Evolutionary conservation across 2,329 filamentous ascomycete species (phyloP).

Genomic region (Pyricularia sp.): DNA sequence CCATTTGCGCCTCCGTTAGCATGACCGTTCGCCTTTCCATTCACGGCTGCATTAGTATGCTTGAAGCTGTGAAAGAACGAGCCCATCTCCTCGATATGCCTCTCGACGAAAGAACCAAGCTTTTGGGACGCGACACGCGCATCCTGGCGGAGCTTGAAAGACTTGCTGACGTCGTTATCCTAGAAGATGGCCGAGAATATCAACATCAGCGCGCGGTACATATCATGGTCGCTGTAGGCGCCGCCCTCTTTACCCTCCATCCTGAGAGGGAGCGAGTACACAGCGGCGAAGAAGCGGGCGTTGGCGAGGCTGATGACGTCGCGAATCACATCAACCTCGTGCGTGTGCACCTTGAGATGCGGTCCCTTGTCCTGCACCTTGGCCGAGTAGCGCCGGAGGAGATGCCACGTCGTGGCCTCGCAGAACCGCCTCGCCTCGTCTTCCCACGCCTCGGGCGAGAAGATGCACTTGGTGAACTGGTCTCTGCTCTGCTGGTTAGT

Average conservation of each 20-base stretch:
- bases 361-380: neutral
- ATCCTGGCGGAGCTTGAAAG: neutral
- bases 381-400: neutral
- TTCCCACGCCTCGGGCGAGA: neutral
- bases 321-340: slow-evolving; percentile 28
- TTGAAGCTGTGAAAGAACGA: neutral
- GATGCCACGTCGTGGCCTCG: neutral
- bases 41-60: neutral
- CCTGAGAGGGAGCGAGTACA: slow-evolving; percentile 46
- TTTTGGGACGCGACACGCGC: neutral
- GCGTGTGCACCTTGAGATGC: slow-evolving; percentile 11
- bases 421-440: slow-evolving; percentile 1
- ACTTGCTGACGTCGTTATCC: neutral
- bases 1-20: neutral
- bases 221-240: slow-evolving; percentile 18
- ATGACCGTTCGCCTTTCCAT: neutral
- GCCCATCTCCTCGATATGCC: neutral
- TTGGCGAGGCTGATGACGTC: slow-evolving; percentile 48
- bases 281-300: slow-evolving; percentile 38
- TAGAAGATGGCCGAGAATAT: slow-evolving; percentile 12
- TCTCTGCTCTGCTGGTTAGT: slow-evolving; percentile 18
- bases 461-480: slow-evolving; percentile 17
- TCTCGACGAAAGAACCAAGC: neutral
- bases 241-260: slow-evolving; percentile 18
- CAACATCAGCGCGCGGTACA: slow-evolving; percentile 29